Percentiles rank a stretch among this genome's conserved stretches.
These are phyloP conservation scores for Metarhizium rileyi DNA, from an alignment of 2,329 filamentous ascomycete species.

Conservation along the genomic window DNA sequence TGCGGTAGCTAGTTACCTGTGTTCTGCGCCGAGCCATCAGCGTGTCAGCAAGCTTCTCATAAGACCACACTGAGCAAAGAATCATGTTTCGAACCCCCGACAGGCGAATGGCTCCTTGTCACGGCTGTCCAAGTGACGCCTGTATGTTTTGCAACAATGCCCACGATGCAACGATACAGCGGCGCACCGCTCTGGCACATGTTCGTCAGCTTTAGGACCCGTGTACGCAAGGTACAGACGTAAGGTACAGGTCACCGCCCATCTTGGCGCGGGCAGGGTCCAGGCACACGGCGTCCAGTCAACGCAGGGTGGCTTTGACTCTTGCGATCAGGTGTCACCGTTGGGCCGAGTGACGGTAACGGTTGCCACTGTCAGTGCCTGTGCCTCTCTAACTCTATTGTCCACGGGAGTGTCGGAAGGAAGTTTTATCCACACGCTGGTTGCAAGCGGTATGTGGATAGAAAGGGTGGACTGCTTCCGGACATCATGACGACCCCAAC, in stretches of 20 bases:
- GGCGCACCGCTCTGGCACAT: background rate
- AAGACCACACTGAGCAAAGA: too few relatives aligned
- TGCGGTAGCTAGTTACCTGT: too few relatives aligned
- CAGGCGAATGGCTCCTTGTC: too few relatives aligned
- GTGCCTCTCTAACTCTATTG: background rate
- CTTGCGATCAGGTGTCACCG: background rate
- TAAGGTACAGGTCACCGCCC: conserved; percentile 29
- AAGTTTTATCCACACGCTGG: background rate
- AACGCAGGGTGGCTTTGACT: background rate
- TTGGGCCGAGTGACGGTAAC: background rate
- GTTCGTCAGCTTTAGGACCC: background rate
- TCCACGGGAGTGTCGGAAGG: background rate
- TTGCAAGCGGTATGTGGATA: background rate
- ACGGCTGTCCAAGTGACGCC: too few relatives aligned
- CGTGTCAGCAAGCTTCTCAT: too few relatives aligned
- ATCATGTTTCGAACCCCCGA: too few relatives aligned
- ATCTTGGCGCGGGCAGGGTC: conserved; percentile 20
- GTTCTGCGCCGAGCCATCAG: too few relatives aligned
- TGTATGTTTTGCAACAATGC: too few relatives aligned
- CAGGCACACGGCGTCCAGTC: conserved; percentile 22
- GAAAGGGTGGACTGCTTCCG: background rate
- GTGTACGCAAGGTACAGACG: conserved; percentile 14
- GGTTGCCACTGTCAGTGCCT: background rate
- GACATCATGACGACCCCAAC: background rate
- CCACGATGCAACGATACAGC: too few relatives aligned